A percentile compares a stretch with the other conserved stretches of the same genome.
These are phyloP conservation scores for Gossypium anomalum DNA, from an alignment of 345 rosid genomes.

Conservation along the genomic window DNA sequence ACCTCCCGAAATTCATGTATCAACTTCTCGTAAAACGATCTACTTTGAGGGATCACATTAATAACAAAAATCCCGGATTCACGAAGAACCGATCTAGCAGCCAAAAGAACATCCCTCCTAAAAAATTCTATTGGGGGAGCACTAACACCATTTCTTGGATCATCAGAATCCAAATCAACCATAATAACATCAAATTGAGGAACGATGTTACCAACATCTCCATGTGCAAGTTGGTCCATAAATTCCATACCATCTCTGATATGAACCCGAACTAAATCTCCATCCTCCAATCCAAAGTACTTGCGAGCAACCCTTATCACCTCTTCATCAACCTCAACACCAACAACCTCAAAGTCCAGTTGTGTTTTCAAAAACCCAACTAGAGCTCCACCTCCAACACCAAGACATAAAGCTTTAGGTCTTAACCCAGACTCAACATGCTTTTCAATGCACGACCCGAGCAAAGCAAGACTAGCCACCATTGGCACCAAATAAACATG, in stretches of 20 bases:
- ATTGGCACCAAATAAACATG: constrained; percentile 38
- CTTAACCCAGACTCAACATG: not conserved
- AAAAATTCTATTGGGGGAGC: constrained; percentile 75
- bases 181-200: constrained; percentile 33
- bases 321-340: constrained; percentile 63
- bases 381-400: constrained; percentile 17
- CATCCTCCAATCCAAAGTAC: constrained; percentile 65
- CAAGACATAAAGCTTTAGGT: not conserved
- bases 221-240: constrained; percentile 37
- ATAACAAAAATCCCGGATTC: constrained; percentile 49
- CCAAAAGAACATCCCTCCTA: constrained; percentile 38
- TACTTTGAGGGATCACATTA: constrained; percentile 59
- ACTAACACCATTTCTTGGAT: constrained; percentile 44
- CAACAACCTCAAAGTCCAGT: constrained; percentile 59
- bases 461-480: constrained; percentile 1
- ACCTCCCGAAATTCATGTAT: constrained; percentile 31
- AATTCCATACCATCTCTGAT: constrained; percentile 54
- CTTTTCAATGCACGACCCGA: not conserved
- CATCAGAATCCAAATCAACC: constrained; percentile 75
- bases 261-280: constrained; percentile 27
- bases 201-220: constrained; percentile 1
- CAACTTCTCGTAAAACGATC: constrained; percentile 36
- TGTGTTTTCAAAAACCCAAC: constrained; percentile 51
- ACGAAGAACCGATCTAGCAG: constrained; percentile 31
- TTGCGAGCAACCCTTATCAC: constrained; percentile 52